Base-by-base conservation (phyloP, 2,329 filamentous ascomycete species). In the Aspergillus japonicus region DNA sequence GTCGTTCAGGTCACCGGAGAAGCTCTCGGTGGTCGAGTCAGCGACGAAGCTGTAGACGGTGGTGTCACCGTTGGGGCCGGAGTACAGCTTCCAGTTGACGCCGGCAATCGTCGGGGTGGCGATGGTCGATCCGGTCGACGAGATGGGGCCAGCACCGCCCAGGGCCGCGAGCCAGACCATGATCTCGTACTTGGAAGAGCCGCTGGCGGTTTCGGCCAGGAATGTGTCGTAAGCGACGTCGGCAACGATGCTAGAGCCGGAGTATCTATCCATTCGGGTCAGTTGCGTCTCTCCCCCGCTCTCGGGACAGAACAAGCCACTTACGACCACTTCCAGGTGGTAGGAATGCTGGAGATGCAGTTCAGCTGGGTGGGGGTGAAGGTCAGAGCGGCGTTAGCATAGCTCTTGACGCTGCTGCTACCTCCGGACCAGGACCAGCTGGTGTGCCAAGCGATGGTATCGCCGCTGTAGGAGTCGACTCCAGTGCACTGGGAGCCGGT, bases 111-210 rank as follows among this genome's bases (percentile, higher is more conserved):
- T 83, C 12, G 81, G 77, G 1, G 79, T 85, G 3, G 81, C 84
- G 63, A 87, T 78, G 5, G 83, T 66, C 19, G 74, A 76, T 54
- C 85, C 84, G 1, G 69, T 73, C 21, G 71, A 73, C 8, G 73
- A 75, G 76, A 88, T 85, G 24, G 85, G 83, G 5, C 84, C 84
- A 2, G 83, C 84, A 54, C 82, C 81, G 26, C 82, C 84, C 49
- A 86, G 73, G 31, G 83, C 83, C 3, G 78, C 82, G 50, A 87
- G 77, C 86, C 87, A 89, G 64, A 89, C 80, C 86, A 89, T 89
- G 66, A 89, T 77, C 73, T 89, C 87, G 68, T 85, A 87, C 66
- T 84, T 77, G n/a, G 79, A 69, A 50, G 64, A 69, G 47, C 77
- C 79, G 31, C 74, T 73, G 1, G 82, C 78, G 19, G 77, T 77